Base-by-base conservation (phyloP, 306 rosid species). In the Prunus davidiana region DNA sequence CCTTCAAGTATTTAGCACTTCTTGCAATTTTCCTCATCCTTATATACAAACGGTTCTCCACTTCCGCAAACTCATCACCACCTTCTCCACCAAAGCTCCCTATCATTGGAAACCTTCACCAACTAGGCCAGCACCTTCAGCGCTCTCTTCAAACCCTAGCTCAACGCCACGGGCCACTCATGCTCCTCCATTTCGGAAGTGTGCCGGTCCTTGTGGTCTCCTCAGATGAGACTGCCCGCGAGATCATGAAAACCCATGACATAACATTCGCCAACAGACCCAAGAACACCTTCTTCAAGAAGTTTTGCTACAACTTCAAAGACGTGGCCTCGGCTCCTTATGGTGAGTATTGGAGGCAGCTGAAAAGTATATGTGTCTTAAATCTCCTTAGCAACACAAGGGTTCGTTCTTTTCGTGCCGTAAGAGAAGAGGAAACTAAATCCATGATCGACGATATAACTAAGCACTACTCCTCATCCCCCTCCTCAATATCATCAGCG, bases 281-380 rank as follows among this genome's bases (percentile, higher is more conserved):
- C 56, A 67, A 20, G 27, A 38, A 5, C 28, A 22, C 27, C 55
- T 3, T 67, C 28, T 43, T 22, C 14, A 7, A 18, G 46, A 67
- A 67, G 30, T 2, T 67, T 19, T 9, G 16, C 16, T 67, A 67
- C 30, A 8, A 67, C n/a, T 19, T 15, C 1, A 67, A 67, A 67
- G 56, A 67, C 52, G 18, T 22, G 3, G 72, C 20, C 2, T 16
- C 28, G 3, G 72, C 72, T 2, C 72, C 72, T 2, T 67, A 67
- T 43, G 72, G 72, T 2, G 72, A 67, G 56, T 67, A 67, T 46
- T 67, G 72, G 72, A 67, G 72, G 72, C 72, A 67, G 8, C 1
- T 67, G 30, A 45, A 67, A 45, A 67, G 56, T 12, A 46, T 67
- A 38, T 67, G 72, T 20, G 72, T 67, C 11, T 24, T 43, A 11